Evolutionary conservation across 441 rosid genomes (phyloP).

Genomic region (Erysimum cheiri): DNA sequence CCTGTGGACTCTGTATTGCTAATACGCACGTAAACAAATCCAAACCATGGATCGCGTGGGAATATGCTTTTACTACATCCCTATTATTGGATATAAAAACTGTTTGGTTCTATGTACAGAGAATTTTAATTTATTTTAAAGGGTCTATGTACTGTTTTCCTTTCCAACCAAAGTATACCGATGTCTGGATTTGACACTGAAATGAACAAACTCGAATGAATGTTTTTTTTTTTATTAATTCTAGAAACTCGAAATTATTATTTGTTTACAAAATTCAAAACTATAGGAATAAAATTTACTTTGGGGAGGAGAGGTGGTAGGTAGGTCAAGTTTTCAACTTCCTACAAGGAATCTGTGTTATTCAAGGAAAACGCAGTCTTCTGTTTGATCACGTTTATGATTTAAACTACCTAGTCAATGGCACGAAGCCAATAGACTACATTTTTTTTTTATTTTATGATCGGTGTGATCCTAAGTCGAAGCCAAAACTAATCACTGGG

Average conservation of each 20-base stretch:
- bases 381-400: conserved; percentile 35
- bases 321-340: conserved; percentile 28
- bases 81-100: background rate
- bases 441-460: too few species aligned
- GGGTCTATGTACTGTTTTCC: background rate
- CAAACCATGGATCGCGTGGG: conserved; percentile 25
- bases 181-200: background rate
- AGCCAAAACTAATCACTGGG: too few species aligned
- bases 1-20: conserved; percentile 19
- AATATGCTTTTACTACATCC: conserved; percentile 22
- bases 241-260: background rate
- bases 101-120: background rate
- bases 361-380: conserved; percentile 6
- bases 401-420: conserved; percentile 22
- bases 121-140: background rate
- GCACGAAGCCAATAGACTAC: conserved; percentile 23
- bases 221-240: background rate
- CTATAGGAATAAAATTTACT: background rate
- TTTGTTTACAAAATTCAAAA: background rate
- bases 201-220: background rate
- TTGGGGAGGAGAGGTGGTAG: background rate
- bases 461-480: too few species aligned
- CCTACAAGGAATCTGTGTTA: conserved; percentile 10
- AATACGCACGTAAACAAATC: conserved; percentile 25
- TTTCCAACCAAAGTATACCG: background rate